Conservation (phyloP, 2,329 filamentous ascomycete species). For the Neofusicoccum umdonicola region DNA sequence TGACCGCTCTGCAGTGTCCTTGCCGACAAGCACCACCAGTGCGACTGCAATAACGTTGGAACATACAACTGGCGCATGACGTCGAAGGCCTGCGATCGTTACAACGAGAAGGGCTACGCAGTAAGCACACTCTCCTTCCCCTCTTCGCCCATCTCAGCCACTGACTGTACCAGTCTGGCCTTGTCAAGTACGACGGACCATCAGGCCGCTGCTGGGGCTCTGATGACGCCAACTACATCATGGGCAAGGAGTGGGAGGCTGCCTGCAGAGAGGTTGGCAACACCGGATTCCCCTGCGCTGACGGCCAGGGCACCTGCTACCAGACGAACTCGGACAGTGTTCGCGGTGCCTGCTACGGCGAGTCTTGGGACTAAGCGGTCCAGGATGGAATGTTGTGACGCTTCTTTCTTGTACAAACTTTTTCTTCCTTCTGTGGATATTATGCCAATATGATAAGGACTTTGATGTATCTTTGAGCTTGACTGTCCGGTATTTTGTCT, state of each 20-base stretch:
- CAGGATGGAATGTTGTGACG: background rate
- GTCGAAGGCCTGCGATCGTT: background rate
- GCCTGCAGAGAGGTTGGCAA: background rate
- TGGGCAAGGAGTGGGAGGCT: background rate
- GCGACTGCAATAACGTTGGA: background rate
- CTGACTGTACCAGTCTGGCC: background rate
- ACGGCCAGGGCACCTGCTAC: background rate
- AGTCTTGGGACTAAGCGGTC: background rate
- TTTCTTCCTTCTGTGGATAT: background rate
- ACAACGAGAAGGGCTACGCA: background rate
- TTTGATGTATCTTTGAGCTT: background rate
- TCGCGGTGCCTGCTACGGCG: background rate
- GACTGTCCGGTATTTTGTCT: background rate
- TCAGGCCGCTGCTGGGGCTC: background rate
- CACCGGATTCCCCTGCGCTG: background rate
- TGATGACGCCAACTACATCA: background rate
- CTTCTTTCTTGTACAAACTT: background rate
- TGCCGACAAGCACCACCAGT: background rate
- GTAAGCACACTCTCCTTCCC: background rate
- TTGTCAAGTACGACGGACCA: background rate
- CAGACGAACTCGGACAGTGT: background rate
- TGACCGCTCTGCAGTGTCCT: background rate
- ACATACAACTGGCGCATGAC: slow-evolving; percentile 1
- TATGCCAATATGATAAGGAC: background rate
- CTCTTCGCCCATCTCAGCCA: background rate